Evolutionary conservation across 768 basidiomycete genomes (phyloP), one percentile per base, ranked within the genome.

Genomic region (Hygrophoropsis aurantiaca): DNA sequence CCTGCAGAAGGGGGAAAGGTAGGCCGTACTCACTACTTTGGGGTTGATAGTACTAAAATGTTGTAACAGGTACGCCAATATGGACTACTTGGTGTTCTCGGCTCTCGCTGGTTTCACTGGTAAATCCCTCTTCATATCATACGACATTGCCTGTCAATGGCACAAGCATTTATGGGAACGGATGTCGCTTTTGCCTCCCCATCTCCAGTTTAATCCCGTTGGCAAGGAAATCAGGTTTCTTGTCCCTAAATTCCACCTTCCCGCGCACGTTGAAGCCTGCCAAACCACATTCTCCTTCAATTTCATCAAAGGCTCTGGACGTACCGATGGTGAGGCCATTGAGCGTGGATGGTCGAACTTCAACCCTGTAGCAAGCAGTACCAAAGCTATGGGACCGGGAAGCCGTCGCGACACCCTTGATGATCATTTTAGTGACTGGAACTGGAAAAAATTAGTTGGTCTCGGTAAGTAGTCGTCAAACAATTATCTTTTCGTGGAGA

Each of bases 191-290:
- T 2, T 23, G 1, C 26, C 20, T 2, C n/a, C 13, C 21, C 44
- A 37, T 18, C 26, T 54, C 3, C 41, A 35, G 4, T 20, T 47
- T 11, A 32, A 51, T 19, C 9, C 24, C 13, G 32, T 21, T 16
- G 0, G 36, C 6, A 5, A 30, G 20, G 25, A n/a, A 9, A 49
- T 55, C 20, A 10, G 15, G 2, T 62, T 46, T 26, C 45, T 60
- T 25, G 49, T 74, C 16, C 72, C 70, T 0, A 62, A 63, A 27
- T 69, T 67, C 51, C 73, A 74, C 27, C 54, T 71, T 23, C 51
- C 58, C 16, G 64, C 51, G 0, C 72, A 74, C 44, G 58, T 53
- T 2, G 20, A 52, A 0, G 16, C 33, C 3, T 70, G 69, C 44
- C 61, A 60, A 5, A 42, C 37, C 62, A 61, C 43, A 42, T 49